Conservation (phyloP, 805 yeast species). For the Danielia oregonensis region DNA sequence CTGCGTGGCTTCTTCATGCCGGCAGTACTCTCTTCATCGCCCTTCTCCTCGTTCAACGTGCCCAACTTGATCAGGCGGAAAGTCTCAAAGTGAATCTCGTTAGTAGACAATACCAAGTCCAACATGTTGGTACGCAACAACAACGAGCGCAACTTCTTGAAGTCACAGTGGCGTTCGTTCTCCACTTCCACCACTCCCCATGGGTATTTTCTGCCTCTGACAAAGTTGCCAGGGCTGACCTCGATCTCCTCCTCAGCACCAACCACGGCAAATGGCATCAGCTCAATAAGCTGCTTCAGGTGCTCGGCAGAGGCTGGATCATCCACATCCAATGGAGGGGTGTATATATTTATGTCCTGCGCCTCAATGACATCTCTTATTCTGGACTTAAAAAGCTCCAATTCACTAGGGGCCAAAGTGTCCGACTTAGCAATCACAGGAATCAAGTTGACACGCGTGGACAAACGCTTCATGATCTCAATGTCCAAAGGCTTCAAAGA, state of each 20-base stretch:
- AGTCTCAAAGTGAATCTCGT: constrained; percentile 76
- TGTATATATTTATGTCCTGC: constrained; percentile 77
- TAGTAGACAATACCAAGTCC: constrained; percentile 75
- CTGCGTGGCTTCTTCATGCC: constrained; percentile 51
- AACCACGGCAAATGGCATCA: constrained; percentile 84
- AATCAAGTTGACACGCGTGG: constrained; percentile 77
- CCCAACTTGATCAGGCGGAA: constrained; percentile 72
- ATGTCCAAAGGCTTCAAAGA: constrained; percentile 84
- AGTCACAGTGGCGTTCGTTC: constrained; percentile 81
- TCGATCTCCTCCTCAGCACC: constrained; percentile 74
- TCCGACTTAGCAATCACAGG: constrained; percentile 91
- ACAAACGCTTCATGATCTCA: constrained; percentile 79
- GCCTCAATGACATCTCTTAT: constrained; percentile 80
- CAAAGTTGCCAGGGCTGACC: constrained; percentile 56
- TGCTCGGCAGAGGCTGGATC: constrained; percentile 77
- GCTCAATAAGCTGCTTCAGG: constrained; percentile 72
- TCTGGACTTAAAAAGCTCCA: constrained; percentile 65
- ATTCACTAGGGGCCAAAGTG: constrained; percentile 69
- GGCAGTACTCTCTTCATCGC: constrained; percentile 18
- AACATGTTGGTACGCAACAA: constrained; percentile 79
- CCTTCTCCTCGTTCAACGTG: constrained; percentile 28
- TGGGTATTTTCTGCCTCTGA: constrained; percentile 81
- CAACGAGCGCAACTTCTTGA: constrained; percentile 73
- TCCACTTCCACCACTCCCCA: constrained; percentile 91
- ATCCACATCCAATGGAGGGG: constrained; percentile 76